phyloP scores from a whole-genome alignment of 768 basidiomycete species.

The Lenzites betulinus region DNA sequence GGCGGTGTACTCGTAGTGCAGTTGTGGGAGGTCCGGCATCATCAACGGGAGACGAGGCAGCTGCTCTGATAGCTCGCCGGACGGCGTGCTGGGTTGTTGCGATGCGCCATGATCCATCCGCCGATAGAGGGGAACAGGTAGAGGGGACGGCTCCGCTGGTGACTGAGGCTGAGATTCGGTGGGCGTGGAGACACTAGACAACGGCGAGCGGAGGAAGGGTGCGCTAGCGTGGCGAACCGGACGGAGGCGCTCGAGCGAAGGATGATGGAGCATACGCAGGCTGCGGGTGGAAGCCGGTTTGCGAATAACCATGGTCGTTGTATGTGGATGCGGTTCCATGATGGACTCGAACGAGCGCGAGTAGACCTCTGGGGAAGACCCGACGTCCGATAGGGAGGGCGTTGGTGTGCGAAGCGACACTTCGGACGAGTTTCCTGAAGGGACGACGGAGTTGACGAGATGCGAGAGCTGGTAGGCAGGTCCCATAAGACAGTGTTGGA shows the following conservation, averaged over 20 bases:
- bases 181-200: constrained; percentile 14
- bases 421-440: not conserved
- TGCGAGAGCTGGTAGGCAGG: constrained; percentile 61
- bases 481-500: constrained; percentile 68
- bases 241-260: constrained; percentile 18
- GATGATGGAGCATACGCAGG: constrained; percentile 19
- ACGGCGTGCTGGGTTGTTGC: not conserved
- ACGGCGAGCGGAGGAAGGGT: constrained; percentile 17
- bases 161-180: not conserved
- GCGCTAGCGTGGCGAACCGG: constrained; percentile 8
- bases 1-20: constrained; percentile 14
- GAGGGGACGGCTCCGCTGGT: not conserved
- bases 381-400: constrained; percentile 13
- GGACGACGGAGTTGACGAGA: constrained; percentile 50
- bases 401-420: constrained; percentile 12
- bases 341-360: constrained; percentile 13
- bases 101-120: too few relatives aligned
- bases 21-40: constrained; percentile 12
- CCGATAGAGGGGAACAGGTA: too few relatives aligned
- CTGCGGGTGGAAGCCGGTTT: constrained; percentile 18
- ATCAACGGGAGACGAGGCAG: constrained; percentile 8
- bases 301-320: constrained; percentile 6
- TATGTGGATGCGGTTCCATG: constrained; percentile 1
- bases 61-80: not conserved
- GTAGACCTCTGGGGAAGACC: constrained; percentile 19